A percentile compares a stretch with the other conserved stretches of the same genome.
Evolutionary conservation across 441 rosid genomes (phyloP).

Genomic region (Macaranga tanarius): DNA sequence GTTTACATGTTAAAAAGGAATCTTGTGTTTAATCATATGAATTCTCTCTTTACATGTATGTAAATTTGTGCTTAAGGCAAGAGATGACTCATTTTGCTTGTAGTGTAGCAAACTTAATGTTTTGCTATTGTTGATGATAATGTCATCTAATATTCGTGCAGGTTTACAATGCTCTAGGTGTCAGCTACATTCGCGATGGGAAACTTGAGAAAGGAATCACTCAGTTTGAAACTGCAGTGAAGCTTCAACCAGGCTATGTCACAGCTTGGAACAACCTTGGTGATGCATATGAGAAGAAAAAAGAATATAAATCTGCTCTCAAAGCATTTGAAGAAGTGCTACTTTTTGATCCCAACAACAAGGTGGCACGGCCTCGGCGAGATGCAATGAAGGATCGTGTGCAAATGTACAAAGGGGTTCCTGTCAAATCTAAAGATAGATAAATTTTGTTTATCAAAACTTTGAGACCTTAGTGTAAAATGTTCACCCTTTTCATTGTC

Average conservation of each 20-base stretch:
- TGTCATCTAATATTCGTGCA: constrained; percentile 17
- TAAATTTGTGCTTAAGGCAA: too few relatives aligned
- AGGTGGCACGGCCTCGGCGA: constrained; percentile 79
- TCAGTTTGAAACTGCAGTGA: constrained; percentile 84
- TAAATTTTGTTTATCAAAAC: constrained; percentile 24
- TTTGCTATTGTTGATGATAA: neutral
- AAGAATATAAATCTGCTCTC: constrained; percentile 69
- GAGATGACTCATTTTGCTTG: too few relatives aligned
- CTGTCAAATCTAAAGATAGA: constrained; percentile 67
- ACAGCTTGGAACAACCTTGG: constrained; percentile 99
- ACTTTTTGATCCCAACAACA: constrained; percentile 89
- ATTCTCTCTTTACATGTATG: too few relatives aligned
- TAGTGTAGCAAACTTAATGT: too few relatives aligned
- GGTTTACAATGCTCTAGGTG: constrained; percentile 86
- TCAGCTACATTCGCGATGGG: constrained; percentile 69
- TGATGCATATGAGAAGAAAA: constrained; percentile 90
- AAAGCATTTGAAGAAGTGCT: constrained; percentile 91
- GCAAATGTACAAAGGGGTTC: constrained; percentile 74
- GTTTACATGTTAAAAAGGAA: neutral
- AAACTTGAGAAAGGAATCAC: constrained; percentile 83
- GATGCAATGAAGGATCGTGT: constrained; percentile 71
- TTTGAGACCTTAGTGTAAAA: neutral
- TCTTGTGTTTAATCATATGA: too few relatives aligned
- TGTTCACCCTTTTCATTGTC: neutral
- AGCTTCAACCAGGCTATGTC: constrained; percentile 89